Evolutionary conservation across 176 grass and related monocot species (phyloP).

Genomic region (Oropetium thomaeum): DNA sequence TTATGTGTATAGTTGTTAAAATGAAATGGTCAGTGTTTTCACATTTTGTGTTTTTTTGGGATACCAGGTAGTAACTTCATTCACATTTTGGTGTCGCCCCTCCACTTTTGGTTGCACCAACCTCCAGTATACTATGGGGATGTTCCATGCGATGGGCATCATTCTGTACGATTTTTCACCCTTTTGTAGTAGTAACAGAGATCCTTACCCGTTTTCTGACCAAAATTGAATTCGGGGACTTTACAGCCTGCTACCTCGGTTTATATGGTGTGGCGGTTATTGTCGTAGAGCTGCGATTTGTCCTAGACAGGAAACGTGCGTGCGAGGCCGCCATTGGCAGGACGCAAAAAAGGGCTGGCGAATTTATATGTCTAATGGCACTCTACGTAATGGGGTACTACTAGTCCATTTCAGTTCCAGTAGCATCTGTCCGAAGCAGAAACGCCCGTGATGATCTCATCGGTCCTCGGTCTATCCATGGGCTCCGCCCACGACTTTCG

Average conservation of each 20-base stretch:
- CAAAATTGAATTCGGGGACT: too few species aligned
- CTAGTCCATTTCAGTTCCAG: too few species aligned
- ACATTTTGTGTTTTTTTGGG: background rate
- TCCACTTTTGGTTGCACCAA: conserved; percentile 24
- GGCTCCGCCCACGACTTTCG: background rate
- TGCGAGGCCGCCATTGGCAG: background rate
- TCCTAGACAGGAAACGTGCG: background rate
- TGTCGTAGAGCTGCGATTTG: background rate
- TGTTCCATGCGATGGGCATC: too few species aligned
- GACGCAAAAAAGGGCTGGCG: background rate
- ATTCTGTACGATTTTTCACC: too few species aligned
- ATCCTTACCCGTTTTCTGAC: too few species aligned
- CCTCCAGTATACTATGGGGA: too few species aligned
- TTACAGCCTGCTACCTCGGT: too few species aligned
- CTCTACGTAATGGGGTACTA: background rate
- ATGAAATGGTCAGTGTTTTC: conserved; percentile 5
- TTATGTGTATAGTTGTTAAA: conserved; percentile 39
- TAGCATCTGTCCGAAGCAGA: background rate
- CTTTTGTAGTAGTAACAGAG: too few species aligned
- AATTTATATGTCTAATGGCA: background rate
- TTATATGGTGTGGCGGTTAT: too few species aligned
- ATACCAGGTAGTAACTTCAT: too few species aligned
- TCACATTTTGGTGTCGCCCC: conserved; percentile 18
- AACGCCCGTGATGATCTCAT: background rate
- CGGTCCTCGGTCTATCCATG: background rate